These are phyloP conservation scores for Trypethelium eluteriae DNA, from an alignment of 495 filamentous ascomycete species.

Conservation along the genomic window DNA sequence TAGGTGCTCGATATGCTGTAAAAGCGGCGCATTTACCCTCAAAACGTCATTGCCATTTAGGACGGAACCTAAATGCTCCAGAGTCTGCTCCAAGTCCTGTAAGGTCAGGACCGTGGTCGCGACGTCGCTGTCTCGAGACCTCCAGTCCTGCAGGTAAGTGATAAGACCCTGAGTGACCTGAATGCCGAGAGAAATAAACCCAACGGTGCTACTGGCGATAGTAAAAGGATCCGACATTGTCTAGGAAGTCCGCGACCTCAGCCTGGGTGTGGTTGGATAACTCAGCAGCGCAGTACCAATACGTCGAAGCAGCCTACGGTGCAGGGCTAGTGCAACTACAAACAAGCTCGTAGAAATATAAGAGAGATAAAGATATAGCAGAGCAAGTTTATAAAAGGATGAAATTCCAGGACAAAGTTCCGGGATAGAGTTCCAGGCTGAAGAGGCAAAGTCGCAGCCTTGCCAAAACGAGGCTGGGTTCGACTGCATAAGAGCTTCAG, in stretches of 20 bases:
- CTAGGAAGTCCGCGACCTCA: not conserved
- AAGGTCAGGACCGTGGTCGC: not conserved
- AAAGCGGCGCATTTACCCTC: constrained; percentile 4
- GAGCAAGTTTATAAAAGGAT: not conserved
- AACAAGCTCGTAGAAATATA: not conserved
- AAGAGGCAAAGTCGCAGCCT: constrained; percentile 2
- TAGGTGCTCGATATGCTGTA: constrained; percentile 6
- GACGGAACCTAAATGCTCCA: constrained; percentile 1
- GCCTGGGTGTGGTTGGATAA: not conserved
- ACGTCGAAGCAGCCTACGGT: not conserved
- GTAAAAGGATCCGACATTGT: constrained; percentile 3
- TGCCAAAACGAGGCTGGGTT: not conserved
- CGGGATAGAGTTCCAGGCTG: not conserved
- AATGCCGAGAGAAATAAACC: constrained; percentile 1
- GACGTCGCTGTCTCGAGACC: constrained; percentile 8
- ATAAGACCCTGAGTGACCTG: constrained; percentile 5
- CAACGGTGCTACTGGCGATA: not conserved
- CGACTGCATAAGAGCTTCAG: not conserved
- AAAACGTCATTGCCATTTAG: constrained; percentile 5
- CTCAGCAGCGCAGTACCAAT: constrained; percentile 3
- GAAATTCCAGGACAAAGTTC: not conserved
- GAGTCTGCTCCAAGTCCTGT: constrained; percentile 7
- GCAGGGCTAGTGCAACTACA: not conserved
- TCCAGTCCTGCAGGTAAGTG: constrained; percentile 6
- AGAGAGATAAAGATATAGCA: not conserved